phyloP scores from a whole-genome alignment of 139 green algal species.

The Chlorella sp. region DNA sequence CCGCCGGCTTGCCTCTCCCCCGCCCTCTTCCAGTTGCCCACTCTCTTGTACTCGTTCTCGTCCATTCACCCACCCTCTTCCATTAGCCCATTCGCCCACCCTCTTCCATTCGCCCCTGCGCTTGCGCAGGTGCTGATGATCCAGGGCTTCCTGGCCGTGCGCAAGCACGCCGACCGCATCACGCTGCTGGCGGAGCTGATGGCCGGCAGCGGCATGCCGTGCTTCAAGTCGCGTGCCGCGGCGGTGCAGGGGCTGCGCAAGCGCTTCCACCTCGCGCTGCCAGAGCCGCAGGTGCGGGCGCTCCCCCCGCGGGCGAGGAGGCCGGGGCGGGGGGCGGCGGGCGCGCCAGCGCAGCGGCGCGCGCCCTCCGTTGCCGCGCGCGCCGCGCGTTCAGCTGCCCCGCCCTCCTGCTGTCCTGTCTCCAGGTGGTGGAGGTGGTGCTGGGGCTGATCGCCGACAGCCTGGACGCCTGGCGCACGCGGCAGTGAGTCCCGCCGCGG shows the following conservation, averaged over 20 bases:
- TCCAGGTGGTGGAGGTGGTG: constrained; percentile 82
- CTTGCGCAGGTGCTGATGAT: constrained; percentile 86
- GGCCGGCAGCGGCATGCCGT: constrained; percentile 84
- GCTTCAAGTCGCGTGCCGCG: constrained; percentile 81
- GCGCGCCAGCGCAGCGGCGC: too few relatives aligned
- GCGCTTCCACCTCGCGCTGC: constrained; percentile 72
- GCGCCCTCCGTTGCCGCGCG: too few relatives aligned
- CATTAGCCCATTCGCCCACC: too few relatives aligned
- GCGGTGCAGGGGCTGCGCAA: constrained; percentile 85
- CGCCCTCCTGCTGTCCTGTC: too few relatives aligned
- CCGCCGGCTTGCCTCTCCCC: too few relatives aligned
- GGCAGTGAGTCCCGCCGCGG: constrained; percentile 53
- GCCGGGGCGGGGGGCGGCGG: too few relatives aligned
- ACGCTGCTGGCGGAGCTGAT: constrained; percentile 93
- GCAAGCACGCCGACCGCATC: constrained; percentile 92
- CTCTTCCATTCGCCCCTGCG: neutral
- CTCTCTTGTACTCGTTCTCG: too few relatives aligned
- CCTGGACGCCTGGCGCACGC: constrained; percentile 94
- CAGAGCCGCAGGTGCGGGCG: constrained; percentile 43
- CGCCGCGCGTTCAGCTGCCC: too few relatives aligned
- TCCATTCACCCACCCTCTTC: neutral
- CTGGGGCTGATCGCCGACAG: constrained; percentile 87
- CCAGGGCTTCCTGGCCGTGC: constrained; percentile 92
- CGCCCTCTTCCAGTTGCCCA: too few relatives aligned
- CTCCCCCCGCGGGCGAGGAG: too few relatives aligned